A percentile compares a stretch with the other conserved stretches of the same genome.
These are phyloP conservation scores for Hordeum pubiflorum DNA, from an alignment of 202 grass and related monocot genomes.

Conservation along the genomic window DNA sequence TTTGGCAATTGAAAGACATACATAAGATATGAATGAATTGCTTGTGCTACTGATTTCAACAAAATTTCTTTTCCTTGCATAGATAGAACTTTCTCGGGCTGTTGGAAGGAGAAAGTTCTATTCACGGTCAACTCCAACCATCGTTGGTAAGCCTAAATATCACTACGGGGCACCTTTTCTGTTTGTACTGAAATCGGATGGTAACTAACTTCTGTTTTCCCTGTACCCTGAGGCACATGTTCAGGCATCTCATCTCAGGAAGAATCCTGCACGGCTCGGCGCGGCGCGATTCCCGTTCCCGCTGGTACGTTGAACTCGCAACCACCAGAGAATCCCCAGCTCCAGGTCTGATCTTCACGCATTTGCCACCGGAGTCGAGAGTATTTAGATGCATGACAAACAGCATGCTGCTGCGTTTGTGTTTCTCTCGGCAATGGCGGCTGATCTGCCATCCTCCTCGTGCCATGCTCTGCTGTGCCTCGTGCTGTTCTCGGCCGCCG, in stretches of 20 bases:
- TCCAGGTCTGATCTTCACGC: background rate
- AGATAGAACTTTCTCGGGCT: too few relatives aligned
- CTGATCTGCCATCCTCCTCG: background rate
- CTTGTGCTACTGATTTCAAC: too few relatives aligned
- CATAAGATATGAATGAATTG: too few relatives aligned
- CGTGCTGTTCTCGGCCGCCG: background rate
- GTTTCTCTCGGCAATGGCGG: background rate
- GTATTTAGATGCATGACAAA: background rate
- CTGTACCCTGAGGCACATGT: conserved; percentile 4
- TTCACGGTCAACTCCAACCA: too few relatives aligned
- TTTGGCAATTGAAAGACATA: too few relatives aligned
- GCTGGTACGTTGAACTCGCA: background rate
- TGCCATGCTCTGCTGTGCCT: conserved; percentile 16
- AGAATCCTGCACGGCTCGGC: conserved; percentile 9
- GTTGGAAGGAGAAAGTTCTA: too few relatives aligned
- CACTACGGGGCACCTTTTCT: background rate
- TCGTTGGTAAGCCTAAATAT: too few relatives aligned
- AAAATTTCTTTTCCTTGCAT: too few relatives aligned
- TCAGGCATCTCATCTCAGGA: background rate
- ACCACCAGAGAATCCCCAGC: background rate
- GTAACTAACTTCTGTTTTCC: background rate
- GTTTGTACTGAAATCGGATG: background rate
- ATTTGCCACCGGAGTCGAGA: background rate
- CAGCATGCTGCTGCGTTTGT: background rate
- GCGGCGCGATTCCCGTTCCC: background rate